phyloP scores from a whole-genome alignment of 1,284 basidiomycete genomes.

The Ganoderma meredithae region DNA sequence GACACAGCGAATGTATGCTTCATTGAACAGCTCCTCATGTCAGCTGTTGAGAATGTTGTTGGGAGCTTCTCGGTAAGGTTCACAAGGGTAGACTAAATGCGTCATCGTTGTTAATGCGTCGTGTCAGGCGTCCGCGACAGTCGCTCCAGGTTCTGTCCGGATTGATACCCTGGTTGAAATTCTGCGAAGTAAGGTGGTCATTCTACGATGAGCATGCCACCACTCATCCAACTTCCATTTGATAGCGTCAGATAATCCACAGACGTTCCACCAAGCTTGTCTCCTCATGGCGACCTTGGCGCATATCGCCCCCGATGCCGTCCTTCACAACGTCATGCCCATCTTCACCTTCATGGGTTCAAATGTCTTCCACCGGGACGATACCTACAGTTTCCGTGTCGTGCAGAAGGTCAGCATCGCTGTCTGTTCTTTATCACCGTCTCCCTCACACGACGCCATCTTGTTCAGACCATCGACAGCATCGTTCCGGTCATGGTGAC shows the following conservation, averaged over 20 bases:
- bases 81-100: no score
- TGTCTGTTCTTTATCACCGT: neutral
- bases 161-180: conserved; percentile 88
- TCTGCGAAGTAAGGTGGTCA: conserved; percentile 69
- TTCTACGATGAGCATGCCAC: conserved; percentile 8
- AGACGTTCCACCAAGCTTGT: conserved; percentile 94
- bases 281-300: conserved; percentile 90
- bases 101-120: neutral
- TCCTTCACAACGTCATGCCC: conserved; percentile 96
- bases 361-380: conserved; percentile 95
- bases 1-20: conserved; percentile 75
- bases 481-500: conserved; percentile 94
- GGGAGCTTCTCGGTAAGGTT: conserved; percentile 63
- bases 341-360: conserved; percentile 99
- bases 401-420: conserved; percentile 79
- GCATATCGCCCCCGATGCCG: conserved; percentile 87
- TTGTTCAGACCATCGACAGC: conserved; percentile 81
- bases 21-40: conserved; percentile 87
- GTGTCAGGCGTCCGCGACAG: conserved; percentile 42
- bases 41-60: conserved; percentile 77
- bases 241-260: conserved; percentile 87
- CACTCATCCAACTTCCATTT: conserved; percentile 9
- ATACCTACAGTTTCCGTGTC: conserved; percentile 94
- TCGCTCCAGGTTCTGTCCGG: conserved; percentile 58
- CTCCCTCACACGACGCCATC: neutral